Base-by-base conservation (phyloP, 441 rosid genomes). In the Corymbia calophylla region DNA sequence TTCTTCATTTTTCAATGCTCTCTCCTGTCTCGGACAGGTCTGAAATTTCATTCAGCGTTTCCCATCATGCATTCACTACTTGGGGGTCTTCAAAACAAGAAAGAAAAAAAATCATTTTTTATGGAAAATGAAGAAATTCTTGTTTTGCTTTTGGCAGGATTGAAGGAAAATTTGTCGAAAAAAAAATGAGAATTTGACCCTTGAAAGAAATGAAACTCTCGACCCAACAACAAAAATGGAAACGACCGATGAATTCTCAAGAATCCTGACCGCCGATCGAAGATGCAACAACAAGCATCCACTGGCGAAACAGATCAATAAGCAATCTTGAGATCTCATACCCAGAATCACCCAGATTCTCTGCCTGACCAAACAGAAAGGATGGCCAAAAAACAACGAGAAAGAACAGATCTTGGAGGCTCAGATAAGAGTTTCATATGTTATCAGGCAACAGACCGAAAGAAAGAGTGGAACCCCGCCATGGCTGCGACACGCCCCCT, bases 401-500 rank as follows among this genome's bases (percentile, higher is more conserved):
- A 86, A 29, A 53, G n/a, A 56, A 54, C 27, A 21, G 62, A 86
- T 86, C 58, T 31, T 53, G 62, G 62, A 31, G 87, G 62, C 47
- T 31, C 58, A 49, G 58, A 53, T 21, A 14, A 49, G 58, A 32
- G 62, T 53, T 53, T 86, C 64, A 17, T 7, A 54, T 11, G 12
- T 2, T 86, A 86, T 86, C 87, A 86, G 87, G 87, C 87, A 86
- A 8, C 17, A 14, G 0, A 31, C 27, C 16, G 84, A 13, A 77
- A n/a, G 70, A 8, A 86, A 32, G 1, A 25, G 48, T 3, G 87
- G 87, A 86, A 86, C 87, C 87, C 87, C 87, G 87, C 87, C 87
- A 86, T 86, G 87, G 87, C 87, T 86, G 87, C 87, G 87, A 86
- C 58, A 86, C 87, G 87, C 64, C 87, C 87, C 87, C 64, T 1